phyloP scores from a whole-genome alignment of 805 yeast species.

The Vanderwaltozyma polyspora region DNA sequence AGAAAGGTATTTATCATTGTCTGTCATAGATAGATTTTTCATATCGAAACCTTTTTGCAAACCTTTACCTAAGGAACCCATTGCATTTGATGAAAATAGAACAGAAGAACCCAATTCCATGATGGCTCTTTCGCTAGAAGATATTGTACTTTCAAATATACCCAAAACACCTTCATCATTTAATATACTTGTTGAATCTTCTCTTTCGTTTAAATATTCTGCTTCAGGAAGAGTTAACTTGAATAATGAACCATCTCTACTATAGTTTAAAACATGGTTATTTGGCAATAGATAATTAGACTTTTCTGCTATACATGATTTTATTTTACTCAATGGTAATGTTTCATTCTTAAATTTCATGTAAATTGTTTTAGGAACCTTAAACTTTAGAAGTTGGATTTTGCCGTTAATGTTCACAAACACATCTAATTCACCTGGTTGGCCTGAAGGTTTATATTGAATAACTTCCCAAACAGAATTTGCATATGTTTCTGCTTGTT shows the following conservation, averaged over 20 bases:
- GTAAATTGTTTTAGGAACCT: constrained; percentile 63
- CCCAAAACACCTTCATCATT: constrained; percentile 53
- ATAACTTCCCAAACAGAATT: constrained; percentile 79
- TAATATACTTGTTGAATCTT: constrained; percentile 50
- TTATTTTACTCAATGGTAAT: constrained; percentile 31
- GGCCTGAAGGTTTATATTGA: constrained; percentile 48
- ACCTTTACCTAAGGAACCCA: constrained; percentile 83
- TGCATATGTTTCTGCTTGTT: constrained; percentile 70
- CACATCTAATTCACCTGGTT: constrained; percentile 71
- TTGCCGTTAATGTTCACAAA: constrained; percentile 56
- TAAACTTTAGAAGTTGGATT: constrained; percentile 62
- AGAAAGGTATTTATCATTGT: constrained; percentile 42
- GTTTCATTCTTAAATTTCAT: constrained; percentile 48
- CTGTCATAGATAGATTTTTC: constrained; percentile 39
- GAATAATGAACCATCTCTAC: constrained; percentile 37
- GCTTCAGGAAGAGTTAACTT: constrained; percentile 60
- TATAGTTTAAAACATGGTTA: constrained; percentile 37
- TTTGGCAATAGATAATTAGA: constrained; percentile 59
- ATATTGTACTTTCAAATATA: constrained; percentile 65
- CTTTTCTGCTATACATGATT: constrained; percentile 45
- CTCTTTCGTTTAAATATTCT: constrained; percentile 42
- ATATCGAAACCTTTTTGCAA: constrained; percentile 73
- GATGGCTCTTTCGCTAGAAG: constrained; percentile 59
- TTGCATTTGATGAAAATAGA: constrained; percentile 51
- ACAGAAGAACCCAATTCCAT: constrained; percentile 70